phyloP scores from a whole-genome alignment of 768 basidiomycete species.

The Mycena amicta region DNA sequence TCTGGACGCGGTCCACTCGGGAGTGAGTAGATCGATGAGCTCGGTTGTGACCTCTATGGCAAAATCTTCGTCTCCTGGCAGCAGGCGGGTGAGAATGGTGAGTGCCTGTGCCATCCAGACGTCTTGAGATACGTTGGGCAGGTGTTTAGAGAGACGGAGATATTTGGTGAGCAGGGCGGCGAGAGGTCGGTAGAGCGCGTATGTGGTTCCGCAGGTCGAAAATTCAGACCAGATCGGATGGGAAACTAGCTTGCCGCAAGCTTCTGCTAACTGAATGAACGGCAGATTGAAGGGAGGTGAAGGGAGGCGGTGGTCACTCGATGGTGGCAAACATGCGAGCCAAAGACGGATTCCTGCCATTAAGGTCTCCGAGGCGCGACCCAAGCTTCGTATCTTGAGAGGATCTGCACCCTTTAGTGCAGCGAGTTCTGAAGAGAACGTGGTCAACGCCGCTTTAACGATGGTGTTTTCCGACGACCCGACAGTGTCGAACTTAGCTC shows the following conservation, averaged over 20 bases:
- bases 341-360: constrained; percentile 60
- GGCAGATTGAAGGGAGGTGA: constrained; percentile 66
- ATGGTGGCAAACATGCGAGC: constrained; percentile 59
- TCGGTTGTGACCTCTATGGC: constrained; percentile 47
- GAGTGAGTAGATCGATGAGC: constrained; percentile 38
- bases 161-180: constrained; percentile 56
- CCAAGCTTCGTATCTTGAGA: constrained; percentile 31
- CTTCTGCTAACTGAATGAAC: constrained; percentile 53
- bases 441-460: constrained; percentile 37
- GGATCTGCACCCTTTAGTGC: constrained; percentile 18
- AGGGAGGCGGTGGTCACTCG: constrained; percentile 37
- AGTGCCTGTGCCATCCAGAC: constrained; percentile 72
- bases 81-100: constrained; percentile 52
- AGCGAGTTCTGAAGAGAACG: constrained; percentile 34
- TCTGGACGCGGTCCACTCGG: constrained; percentile 42
- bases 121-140: constrained; percentile 57
- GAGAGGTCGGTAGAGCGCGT: constrained; percentile 52
- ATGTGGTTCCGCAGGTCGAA: constrained; percentile 25
- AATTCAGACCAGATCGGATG: constrained; percentile 55
- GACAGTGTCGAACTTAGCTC: constrained; percentile 40
- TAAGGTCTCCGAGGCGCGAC: constrained; percentile 39
- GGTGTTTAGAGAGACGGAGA: constrained; percentile 57
- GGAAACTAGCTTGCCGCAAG: constrained; percentile 51
- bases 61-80: constrained; percentile 76
- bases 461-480: constrained; percentile 37